Conservation (phyloP, 2,329 filamentous ascomycete species). For the Aspergillaceae sp. region DNA sequence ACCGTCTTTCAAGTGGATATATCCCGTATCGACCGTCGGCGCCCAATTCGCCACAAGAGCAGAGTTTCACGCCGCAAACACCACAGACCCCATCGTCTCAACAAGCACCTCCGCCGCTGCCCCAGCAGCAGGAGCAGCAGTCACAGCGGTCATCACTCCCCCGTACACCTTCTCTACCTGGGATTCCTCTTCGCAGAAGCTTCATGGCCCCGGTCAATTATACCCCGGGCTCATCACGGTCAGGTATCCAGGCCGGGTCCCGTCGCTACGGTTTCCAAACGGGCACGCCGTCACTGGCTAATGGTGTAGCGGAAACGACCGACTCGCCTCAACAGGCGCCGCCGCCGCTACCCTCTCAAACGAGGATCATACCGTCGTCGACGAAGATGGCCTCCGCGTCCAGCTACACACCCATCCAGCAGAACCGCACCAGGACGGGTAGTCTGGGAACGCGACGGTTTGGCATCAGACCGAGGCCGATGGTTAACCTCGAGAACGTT, state of each 20-base stretch:
- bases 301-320: constrained; percentile 4
- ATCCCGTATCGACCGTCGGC: constrained; percentile 14
- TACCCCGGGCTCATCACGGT: constrained; percentile 27
- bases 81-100: constrained; percentile 13
- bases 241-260: constrained; percentile 35
- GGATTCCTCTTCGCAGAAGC: constrained; percentile 31
- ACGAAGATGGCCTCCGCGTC: constrained; percentile 21
- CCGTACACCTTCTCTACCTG: constrained; percentile 22
- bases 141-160: constrained; percentile 12
- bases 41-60: constrained; percentile 17
- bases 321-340: constrained; percentile 8
- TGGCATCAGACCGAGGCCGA: constrained; percentile 23
- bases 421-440: constrained; percentile 28
- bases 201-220: constrained; percentile 25
- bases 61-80: constrained; percentile 7
- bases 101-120: constrained; percentile 3
- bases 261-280: constrained; percentile 27
- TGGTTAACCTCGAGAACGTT: constrained; percentile 18
- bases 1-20: constrained; percentile 25
- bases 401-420: constrained; percentile 32
- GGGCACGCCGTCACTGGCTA: too few relatives aligned
- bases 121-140: constrained; percentile 2
- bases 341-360: constrained; percentile 19
- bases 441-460: constrained; percentile 29
- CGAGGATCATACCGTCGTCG: constrained; percentile 26